phyloP scores from a whole-genome alignment of 768 basidiomycete genomes.

The Russula lepida region DNA sequence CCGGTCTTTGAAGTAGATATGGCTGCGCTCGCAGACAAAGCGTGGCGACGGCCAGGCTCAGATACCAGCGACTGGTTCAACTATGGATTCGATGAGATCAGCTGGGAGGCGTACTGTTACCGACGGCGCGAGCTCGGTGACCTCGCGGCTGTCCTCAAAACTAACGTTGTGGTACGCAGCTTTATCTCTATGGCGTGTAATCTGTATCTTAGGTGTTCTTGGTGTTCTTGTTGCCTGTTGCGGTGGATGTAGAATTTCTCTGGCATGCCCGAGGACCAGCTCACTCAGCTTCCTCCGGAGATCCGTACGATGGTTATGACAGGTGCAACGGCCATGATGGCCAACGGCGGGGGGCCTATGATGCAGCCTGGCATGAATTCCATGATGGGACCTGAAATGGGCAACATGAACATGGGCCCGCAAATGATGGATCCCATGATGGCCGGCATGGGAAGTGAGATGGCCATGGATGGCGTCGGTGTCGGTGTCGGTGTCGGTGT shows the following conservation, averaged over 20 bases:
- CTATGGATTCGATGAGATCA: conserved; percentile 96
- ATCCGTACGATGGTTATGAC: conserved; percentile 85
- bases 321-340: conserved; percentile 71
- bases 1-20: conserved; percentile 84
- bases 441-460: conserved; percentile 65
- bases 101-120: conserved; percentile 90
- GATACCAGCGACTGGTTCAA: conserved; percentile 99
- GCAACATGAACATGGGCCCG: conserved; percentile 18
- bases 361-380: conserved; percentile 31
- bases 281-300: conserved; percentile 69
- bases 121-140: conserved; percentile 76
- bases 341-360: conserved; percentile 41
- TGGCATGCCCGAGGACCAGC: conserved; percentile 75
- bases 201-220: not conserved
- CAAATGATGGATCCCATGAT: conserved; percentile 59
- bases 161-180: conserved; percentile 66
- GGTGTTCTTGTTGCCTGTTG: not conserved
- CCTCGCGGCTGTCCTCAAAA: conserved; percentile 69
- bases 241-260: conserved; percentile 63
- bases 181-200: not conserved
- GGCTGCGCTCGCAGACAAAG: conserved; percentile 64
- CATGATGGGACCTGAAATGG: conserved; percentile 23
- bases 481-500: conserved; percentile 18
- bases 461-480: conserved; percentile 38
- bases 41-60: conserved; percentile 86